Evolutionary conservation across 768 basidiomycete species (phyloP), one percentile per base, ranked within the genome.

Genomic region (Naganishia antarctica): DNA sequence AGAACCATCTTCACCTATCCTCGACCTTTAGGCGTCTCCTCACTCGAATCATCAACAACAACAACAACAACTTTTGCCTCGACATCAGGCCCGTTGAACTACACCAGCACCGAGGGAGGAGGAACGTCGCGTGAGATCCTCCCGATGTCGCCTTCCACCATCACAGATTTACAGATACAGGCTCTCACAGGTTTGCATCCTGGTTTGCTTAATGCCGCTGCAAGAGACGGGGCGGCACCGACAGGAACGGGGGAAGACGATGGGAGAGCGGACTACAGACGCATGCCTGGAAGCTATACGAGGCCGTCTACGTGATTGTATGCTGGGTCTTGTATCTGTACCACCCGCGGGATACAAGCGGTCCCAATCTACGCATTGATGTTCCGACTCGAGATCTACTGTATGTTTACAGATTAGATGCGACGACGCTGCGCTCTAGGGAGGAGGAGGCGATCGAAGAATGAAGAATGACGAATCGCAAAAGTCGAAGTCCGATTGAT

Each of bases 1-100:
- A 60, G 45, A 21, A 60, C 59, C 18, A 60, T 60, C 16, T n/a
- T 47, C 1, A 46, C 59, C 2, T 60, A 60, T 47, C 59, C 59
- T 4, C 32, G 53, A 40, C 53, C 32, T 21, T 41, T 29, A 26
- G 40, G 53, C 34, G 18, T 57, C 37, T 21, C 53, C 11, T 40
- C 53, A n/a, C 21, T 57, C 21, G 53, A 57, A 4, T 7, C 53
- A 26, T 40, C 53, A 23, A 16, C 53, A 7, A 15, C 53, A 15
- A 41, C 34, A 34, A 40, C 23, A 4, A 4, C 53, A 11, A 28
- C 31, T 9, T 2, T 43, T 8, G 28, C n/a, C 3, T 12, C 25
- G n/a, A 28, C 43, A 3, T 23, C 59, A 46, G 28, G 25, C 18
- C 32, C 28, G 7, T 8, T 26, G 21, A 9, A 15, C 13, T 1